Percentiles rank a stretch among this genome's conserved stretches.
These are phyloP conservation scores for Colletotrichum sp. DNA, from an alignment of 2,329 filamentous ascomycete genomes.

Conservation along the genomic window DNA sequence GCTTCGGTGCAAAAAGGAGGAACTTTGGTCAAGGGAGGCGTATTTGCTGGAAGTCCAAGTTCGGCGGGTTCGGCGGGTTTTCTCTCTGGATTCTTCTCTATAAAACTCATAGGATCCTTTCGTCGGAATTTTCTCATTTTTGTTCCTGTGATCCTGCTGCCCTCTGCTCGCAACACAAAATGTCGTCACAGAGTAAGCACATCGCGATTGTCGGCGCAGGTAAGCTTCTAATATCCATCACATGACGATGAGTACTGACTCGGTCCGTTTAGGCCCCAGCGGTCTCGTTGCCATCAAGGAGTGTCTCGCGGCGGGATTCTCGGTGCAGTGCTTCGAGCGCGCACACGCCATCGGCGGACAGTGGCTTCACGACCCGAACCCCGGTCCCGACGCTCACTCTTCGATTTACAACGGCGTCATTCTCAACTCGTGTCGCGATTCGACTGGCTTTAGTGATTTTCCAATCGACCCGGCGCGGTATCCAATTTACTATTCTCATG, in stretches of 20 bases:
- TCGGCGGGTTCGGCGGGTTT: not conserved
- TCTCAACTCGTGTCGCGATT: constrained; percentile 41
- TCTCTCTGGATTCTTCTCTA: not conserved
- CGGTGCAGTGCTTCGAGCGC: constrained; percentile 39
- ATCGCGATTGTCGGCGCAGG: constrained; percentile 29
- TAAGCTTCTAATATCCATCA: not conserved
- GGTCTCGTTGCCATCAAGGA: constrained; percentile 42
- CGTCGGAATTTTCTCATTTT: not conserved
- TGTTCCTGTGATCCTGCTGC: not conserved
- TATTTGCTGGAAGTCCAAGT: not conserved
- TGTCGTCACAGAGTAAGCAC: constrained; percentile 8
- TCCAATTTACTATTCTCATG: constrained; percentile 40
- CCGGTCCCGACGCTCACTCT: constrained; percentile 30
- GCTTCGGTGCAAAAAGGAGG: not conserved
- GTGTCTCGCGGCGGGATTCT: constrained; percentile 39
- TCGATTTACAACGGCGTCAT: constrained; percentile 40
- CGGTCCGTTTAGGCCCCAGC: constrained; percentile 30
- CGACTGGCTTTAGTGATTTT: constrained; percentile 43
- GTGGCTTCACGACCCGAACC: constrained; percentile 40
- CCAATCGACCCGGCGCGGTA: constrained; percentile 42
- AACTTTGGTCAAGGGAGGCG: not conserved
- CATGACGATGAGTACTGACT: not conserved
- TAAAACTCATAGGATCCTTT: not conserved
- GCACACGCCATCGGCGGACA: constrained; percentile 39
- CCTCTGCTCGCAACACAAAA: not conserved